Base-by-base conservation (phyloP, 345 rosid genomes). In the Clausena lansium region DNA sequence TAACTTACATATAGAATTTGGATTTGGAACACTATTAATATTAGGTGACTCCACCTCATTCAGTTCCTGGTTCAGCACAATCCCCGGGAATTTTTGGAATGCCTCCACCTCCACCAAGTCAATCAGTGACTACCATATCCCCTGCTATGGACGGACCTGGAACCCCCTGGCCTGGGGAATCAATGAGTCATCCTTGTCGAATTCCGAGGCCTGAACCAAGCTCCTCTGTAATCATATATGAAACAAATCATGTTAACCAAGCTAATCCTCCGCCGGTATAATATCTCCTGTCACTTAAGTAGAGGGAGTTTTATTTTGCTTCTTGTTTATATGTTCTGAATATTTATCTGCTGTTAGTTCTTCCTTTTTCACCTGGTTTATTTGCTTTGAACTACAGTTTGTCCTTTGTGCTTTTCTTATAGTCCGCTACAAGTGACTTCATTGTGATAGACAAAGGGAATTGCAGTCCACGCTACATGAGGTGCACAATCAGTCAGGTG, bases 401-500 rank as follows among this genome's bases (percentile, higher is more conserved):
- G 41, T 9, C 45, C 45, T 9, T 2, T 2, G 13, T 39, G 45
- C 13, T 70, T 70, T 73, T 87, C 77, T 70, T 77, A 89, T 39
- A 92, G 99, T 91, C 97, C 79, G 94, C 95, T 58, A 90, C 96
- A 60, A 92, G 93, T 81, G 97, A 93, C 78, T 95, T 88, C 83
- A 90, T 92, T 52, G 91, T 82, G 64, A 81, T 84, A 74, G 99
- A 93, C 85, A 90, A 91, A 3, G 98, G 97, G 71, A 93, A 92
- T 77, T 93, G 97, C 82, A 93, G 99, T 85, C 98, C 98, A 28
- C 97, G 96, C 65, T 91, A 87, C 87, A 91, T 95, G 94, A 90
- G 99, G 87, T 95, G 98, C 84, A 93, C 99, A 36, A 90, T 95
- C 80, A 89, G 86, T 84, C 99, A 93, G 97, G 99, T 87, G 25